Evolutionary conservation across 805 yeast genomes (phyloP).

Genomic region (Kodamaea kaohsiungensis): DNA sequence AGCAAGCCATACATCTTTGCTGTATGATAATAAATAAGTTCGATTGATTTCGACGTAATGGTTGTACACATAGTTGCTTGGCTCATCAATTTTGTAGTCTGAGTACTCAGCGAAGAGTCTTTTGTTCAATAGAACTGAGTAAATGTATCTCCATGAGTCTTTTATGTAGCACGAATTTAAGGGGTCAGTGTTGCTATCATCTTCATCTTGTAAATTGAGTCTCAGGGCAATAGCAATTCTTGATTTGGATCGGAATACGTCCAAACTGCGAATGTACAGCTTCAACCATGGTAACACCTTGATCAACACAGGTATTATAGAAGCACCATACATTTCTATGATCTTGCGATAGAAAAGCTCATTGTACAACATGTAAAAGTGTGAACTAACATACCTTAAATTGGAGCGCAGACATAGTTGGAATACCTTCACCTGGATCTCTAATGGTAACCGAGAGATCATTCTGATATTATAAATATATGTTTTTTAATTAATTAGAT

Average conservation of each 20-base stretch:
- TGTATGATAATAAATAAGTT: conserved; percentile 49
- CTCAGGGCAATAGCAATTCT: conserved; percentile 30
- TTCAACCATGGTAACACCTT: conserved; percentile 41
- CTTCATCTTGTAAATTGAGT: conserved; percentile 27
- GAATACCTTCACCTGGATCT: conserved; percentile 41
- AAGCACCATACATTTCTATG: conserved; percentile 37
- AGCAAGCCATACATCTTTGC: conserved; percentile 46
- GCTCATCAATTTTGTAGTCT: conserved; percentile 49
- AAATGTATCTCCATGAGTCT: conserved; percentile 59
- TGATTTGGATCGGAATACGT: conserved; percentile 29
- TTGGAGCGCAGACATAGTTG: conserved; percentile 32
- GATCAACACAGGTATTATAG: conserved; percentile 27
- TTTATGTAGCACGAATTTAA: conserved; percentile 34
- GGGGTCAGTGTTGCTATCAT: conserved; percentile 17
- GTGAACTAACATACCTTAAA: conserved; percentile 36
- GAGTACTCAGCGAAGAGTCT: conserved; percentile 51
- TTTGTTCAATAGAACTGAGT: conserved; percentile 51
- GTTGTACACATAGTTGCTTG: conserved; percentile 43
- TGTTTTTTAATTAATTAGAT: no score
- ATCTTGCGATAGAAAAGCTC: conserved; percentile 46
- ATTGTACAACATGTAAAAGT: conserved; percentile 52
- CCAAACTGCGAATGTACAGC: conserved; percentile 40
- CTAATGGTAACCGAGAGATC: conserved; percentile 38
- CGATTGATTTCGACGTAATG: conserved; percentile 50
- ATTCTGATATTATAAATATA: neutral